Evolutionary conservation across 2,329 filamentous ascomycete species (phyloP).

Genomic region (Arthrobotrys sphaeroides): DNA sequence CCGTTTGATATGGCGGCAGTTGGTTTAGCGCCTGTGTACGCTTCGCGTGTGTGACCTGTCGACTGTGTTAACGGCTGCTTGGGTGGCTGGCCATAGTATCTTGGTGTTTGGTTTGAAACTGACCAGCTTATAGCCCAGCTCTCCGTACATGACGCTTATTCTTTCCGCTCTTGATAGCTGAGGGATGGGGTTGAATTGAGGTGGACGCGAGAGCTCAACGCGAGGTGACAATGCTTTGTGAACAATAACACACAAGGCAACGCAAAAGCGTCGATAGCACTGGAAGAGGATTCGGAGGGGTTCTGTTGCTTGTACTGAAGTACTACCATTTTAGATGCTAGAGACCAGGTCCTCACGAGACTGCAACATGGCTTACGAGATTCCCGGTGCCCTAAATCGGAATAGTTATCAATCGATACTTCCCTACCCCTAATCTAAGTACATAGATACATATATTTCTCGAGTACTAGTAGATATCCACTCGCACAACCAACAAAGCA

Average conservation of each 20-base stretch:
- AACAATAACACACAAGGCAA: not conserved
- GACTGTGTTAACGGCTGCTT: not conserved
- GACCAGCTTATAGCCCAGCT: slow-evolving; percentile 85
- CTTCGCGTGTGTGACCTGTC: slow-evolving; percentile 92
- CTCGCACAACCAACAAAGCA: no score
- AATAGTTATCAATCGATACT: no score
- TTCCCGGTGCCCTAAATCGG: no score
- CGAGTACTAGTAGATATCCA: no score
- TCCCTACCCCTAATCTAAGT: no score
- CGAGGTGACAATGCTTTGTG: not conserved
- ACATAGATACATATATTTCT: no score
- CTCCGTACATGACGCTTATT: slow-evolving; percentile 76
- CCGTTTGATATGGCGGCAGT: slow-evolving; percentile 90
- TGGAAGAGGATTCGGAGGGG: no score
- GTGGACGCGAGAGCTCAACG: not conserved
- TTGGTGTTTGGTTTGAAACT: not conserved
- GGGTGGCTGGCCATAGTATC: not conserved
- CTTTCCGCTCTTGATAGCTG: not conserved
- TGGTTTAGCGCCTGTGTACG: slow-evolving; percentile 85
- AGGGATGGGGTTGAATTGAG: not conserved
- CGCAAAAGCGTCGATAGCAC: not conserved
- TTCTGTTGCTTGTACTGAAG: no score
- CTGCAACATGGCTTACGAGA: no score
- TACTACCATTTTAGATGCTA: no score
- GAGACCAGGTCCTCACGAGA: no score